These are phyloP conservation scores for Backusella psychrophila DNA, from an alignment of 192 early-diverging fungal genomes.

Conservation along the genomic window DNA sequence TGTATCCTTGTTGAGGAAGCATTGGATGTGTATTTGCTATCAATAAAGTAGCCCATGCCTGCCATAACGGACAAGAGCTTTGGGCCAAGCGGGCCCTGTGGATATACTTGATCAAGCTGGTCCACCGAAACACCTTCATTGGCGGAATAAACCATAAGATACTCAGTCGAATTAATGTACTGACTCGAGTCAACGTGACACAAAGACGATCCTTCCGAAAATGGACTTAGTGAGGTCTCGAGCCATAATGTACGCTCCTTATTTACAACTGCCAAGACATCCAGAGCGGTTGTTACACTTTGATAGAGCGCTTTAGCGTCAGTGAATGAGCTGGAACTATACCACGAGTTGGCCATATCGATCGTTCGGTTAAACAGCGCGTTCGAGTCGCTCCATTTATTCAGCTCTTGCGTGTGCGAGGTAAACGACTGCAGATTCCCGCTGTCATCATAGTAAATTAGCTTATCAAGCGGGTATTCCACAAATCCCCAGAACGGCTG, in stretches of 20 bases:
- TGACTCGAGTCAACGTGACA: slow-evolving; percentile 37
- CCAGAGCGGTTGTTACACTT: background rate
- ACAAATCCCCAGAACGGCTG: slow-evolving; percentile 39
- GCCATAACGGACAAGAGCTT: slow-evolving; percentile 22
- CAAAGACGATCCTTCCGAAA: slow-evolving; percentile 36
- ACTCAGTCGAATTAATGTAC: slow-evolving; percentile 36
- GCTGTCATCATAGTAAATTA: background rate
- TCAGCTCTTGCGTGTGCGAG: slow-evolving; percentile 3
- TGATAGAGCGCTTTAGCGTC: slow-evolving; percentile 17
- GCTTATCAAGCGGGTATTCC: slow-evolving; percentile 31
- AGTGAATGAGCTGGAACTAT: background rate
- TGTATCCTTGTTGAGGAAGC: background rate
- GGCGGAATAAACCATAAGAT: slow-evolving; percentile 41
- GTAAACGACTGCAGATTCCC: slow-evolving; percentile 7
- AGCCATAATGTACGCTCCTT: slow-evolving; percentile 12
- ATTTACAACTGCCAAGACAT: slow-evolving; percentile 7
- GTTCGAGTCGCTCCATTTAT: slow-evolving; percentile 18
- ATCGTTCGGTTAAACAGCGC: slow-evolving; percentile 13
- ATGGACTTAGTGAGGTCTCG: slow-evolving; percentile 39
- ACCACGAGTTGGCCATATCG: slow-evolving; percentile 32
- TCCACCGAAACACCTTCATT: slow-evolving; percentile 32
- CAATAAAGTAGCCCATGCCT: slow-evolving; percentile 28
- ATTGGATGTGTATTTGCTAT: background rate
- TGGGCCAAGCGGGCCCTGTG: slow-evolving; percentile 37
- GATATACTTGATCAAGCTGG: background rate